Evolutionary conservation across 179 eudicot genomes (phyloP), one percentile per base, ranked within the genome.

Genomic region (Camellia oleifera): DNA sequence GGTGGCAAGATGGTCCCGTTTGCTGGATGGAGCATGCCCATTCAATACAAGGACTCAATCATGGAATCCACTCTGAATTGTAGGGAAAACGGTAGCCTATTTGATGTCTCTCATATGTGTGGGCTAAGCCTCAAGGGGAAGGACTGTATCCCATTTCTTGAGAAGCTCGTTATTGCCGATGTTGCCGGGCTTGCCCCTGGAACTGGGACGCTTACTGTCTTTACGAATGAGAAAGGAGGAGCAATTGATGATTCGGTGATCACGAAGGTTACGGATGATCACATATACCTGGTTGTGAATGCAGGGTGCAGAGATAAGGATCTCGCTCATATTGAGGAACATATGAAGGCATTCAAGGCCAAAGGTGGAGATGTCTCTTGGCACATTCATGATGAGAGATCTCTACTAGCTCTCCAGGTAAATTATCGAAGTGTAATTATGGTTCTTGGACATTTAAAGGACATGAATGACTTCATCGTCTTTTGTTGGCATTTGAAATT

Each of bases 1-100:
- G 97, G 97, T 44, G 99, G 91, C 50, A 96, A 96, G 83, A 96
- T 94, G 97, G 99, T 96, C 15, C 99, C 99, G 17, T 96, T 96
- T 90, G 98, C 98, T 45, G 98, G 99, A 53, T 94, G 98, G 94
- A 90, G 97, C 85, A 94, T 96, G 98, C 98, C 99, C 63, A 96
- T 96, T 79, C 99, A 96, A 84, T 96, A 96, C 90, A 96, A 94
- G 81, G 99, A 96, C 82, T 92, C 99, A 0, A 96, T 96, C 72
- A 96, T 96, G 92, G 99, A 96, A 79, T 94, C 98, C 3, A 94
- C 99, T 57, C 66, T 92, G 63, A 96, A 96, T 66, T 94, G 98
- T 82, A 87, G 99, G 85, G 92, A 88, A 82, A 92, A 94, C 72
- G 99, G 99, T 12, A 85, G 94, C 63, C 93, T 94, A 8, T 96